Base-by-base conservation (phyloP, 2,329 filamentous ascomycete species). In the Fusarium succisae region DNA sequence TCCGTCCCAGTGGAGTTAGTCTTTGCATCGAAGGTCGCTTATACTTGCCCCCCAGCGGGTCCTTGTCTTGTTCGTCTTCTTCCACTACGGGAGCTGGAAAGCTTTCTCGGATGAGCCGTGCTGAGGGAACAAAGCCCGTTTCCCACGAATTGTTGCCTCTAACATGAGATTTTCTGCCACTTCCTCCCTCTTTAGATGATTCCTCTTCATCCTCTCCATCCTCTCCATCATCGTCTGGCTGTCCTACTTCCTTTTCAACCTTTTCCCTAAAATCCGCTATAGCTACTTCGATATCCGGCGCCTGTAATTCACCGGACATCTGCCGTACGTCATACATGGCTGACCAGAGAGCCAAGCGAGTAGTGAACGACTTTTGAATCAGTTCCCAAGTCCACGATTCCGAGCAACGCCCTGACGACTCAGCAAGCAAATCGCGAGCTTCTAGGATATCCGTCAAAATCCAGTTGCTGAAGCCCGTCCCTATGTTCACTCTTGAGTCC, bases 1-100 rank as follows among this genome's bases (percentile, higher is more conserved):
- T 56, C 24, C 53, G 37, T 32, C 53, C 53, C 15, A 43, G 8
- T 8, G 53, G 53, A 14, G 26, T 30, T 10, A 56, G 17, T 24
- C 53, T 11, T 56, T 43, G 38, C 53, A 56, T 56, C 15, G 53
- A 56, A 20, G 38, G 53, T 20, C 38, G 15, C 15, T 56, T 56
- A 14, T 56, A 43, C 14, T 56, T 43, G 15, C 53, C 53, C 17
- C 53, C 26, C 26, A 56, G 20, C 2, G 53, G 53, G 26, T 56
- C 51, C 7, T 41, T 8, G 10, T 55, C 51, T 30, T 39, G 13
- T n/a, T 41, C 35, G 14, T 38, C 35, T 43, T 56, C 22, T 32
- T 30, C 53, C 8, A 30, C 22, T 8, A 3, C 8, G 20, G 53
- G 53, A 24, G 53, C 22, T 43, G 14, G 24, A 20, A 56, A 56